Conservation (phyloP, 2,329 filamentous ascomycete genomes). For the Diplocarpon rosae region DNA sequence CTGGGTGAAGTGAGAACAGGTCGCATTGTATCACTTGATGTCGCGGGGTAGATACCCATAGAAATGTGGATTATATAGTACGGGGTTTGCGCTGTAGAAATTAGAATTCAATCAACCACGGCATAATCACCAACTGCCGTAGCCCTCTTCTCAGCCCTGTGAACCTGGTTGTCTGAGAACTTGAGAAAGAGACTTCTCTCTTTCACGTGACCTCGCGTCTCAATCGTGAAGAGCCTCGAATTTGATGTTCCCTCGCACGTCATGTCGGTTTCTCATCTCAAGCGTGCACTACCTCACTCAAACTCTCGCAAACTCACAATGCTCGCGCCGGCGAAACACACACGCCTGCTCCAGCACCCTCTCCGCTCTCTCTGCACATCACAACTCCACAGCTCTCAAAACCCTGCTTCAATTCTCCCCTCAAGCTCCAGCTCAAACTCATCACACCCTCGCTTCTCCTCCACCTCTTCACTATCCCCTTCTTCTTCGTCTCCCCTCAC, state of each 20-base stretch:
- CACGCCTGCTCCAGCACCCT: conserved; percentile 2
- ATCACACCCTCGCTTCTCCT: background rate
- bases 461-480: background rate
- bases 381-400: background rate
- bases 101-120: too few relatives aligned
- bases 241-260: background rate
- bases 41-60: background rate
- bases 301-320: background rate
- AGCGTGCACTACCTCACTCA: background rate
- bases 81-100: background rate
- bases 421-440: background rate
- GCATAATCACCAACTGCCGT: background rate
- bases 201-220: conserved; percentile 18
- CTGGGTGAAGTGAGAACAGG: background rate
- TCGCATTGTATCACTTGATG: background rate
- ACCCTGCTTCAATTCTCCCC: conserved; percentile 1
- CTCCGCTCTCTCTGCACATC: conserved; percentile 1
- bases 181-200: too few relatives aligned
- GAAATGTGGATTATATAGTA: background rate
- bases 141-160: too few relatives aligned
- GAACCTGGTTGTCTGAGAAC: too few relatives aligned
- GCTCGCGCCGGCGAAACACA: conserved; percentile 2
- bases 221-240: conserved; percentile 8
- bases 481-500: conserved; percentile 29
- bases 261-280: background rate